Evolutionary conservation across 139 green algal species (phyloP), one percentile per base, ranked within the genome.

Genomic region (Pseudopediastrum boryanum): DNA sequence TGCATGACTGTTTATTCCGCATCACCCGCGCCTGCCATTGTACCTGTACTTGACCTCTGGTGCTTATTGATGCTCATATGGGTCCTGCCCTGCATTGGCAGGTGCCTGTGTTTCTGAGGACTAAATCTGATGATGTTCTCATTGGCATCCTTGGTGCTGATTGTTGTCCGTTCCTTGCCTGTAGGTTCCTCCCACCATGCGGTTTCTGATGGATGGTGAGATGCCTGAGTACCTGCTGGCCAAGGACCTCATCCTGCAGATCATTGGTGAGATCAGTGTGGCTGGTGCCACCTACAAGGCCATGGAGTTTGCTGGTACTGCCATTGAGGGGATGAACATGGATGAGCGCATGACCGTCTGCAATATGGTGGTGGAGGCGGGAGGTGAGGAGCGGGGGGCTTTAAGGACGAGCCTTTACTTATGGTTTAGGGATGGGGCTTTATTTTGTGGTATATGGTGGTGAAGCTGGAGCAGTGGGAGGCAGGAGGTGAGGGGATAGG

Each of bases 331-430:
- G 48, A 97, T 98, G 95, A 96, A 84, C 86, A 98, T 98, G 95
- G 95, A 98, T 79, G 95, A 98, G 80, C 92, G 95, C 86, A 98
- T 98, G 95, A 98, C 95, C 25, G 86, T 98, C 38, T 98, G 93
- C 90, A 98, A 98, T 91, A 98, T 98, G 95, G 95, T 97, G 43
- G 90, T 98, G 4, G 94, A 98, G 80, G 94, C 92, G 7, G 94
- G 94, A 16, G 93, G 89, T 83, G 59, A 29, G 79, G 2, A 21
- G 29, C 62, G 8, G 27, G n/a, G 25, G 56, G 56, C 16, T 66
- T 21, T 25, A 25, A 27, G 56, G 56, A 9, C 19, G 16, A 27
- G 56, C 25, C 56, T 58, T 58, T 16, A 19, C 16, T 16, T 19
- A n/a, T 58, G 48, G 48, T 16, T 16, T 58, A 19, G 13, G 16